Conservation (phyloP, 2,329 filamentous ascomycete genomes). For the Apiospora hydei region DNA sequence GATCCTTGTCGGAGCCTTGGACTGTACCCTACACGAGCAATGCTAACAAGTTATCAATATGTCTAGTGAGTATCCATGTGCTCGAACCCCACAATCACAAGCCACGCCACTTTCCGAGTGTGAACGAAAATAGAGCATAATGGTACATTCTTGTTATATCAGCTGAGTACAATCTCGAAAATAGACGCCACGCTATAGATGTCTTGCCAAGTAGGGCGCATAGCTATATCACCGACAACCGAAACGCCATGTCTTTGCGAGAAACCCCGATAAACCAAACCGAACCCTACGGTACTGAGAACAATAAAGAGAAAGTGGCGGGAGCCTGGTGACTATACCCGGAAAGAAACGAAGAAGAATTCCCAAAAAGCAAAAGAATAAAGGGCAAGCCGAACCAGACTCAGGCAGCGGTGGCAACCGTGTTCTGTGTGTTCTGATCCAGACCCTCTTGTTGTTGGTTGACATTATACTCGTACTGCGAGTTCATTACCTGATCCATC, state of each 20-base stretch:
- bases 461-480: slow-evolving; percentile 17
- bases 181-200: slow-evolving; percentile 1
- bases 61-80: no score
- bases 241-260: background rate
- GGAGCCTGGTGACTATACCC: no score
- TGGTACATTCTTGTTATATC: background rate
- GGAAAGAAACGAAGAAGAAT: background rate
- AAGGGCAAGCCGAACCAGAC: no score
- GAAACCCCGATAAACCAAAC: background rate
- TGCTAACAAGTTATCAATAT: no score
- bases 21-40: no score
- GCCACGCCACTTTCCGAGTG: background rate
- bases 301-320: background rate
- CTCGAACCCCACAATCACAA: no score
- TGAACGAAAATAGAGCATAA: background rate
- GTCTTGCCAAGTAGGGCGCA: background rate
- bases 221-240: background rate
- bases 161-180: background rate
- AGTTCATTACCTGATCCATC: slow-evolving; percentile 2
- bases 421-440: background rate
- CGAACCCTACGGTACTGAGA: no score
- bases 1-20: no score
- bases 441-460: background rate
- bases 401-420: background rate
- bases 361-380: no score